Evolutionary conservation across 345 rosid genomes (phyloP).

Genomic region (Eucalyptus erythrocorys): DNA sequence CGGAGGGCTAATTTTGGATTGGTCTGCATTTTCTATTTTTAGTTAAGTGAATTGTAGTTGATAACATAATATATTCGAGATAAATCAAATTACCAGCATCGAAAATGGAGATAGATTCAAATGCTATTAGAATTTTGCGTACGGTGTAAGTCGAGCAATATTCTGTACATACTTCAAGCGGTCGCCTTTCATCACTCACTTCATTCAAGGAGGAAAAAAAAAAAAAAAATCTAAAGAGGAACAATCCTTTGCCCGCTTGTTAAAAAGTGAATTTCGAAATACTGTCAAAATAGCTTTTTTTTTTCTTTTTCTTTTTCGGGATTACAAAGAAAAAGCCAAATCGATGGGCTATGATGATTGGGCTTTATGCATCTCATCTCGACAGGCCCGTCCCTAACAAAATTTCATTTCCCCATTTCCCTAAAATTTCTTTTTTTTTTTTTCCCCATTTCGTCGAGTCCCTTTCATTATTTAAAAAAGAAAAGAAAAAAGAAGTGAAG

Average conservation of each 20-base stretch:
- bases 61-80: not conserved
- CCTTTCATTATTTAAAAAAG: not conserved
- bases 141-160: not conserved
- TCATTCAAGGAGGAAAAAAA: not conserved
- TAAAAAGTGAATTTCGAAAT: not conserved
- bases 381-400: not conserved
- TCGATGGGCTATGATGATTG: not conserved
- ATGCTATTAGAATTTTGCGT: not conserved
- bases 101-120: not conserved
- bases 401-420: not conserved
- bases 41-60: not conserved
- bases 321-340: not conserved
- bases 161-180: not conserved
- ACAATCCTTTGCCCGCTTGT: not conserved
- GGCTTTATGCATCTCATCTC: not conserved
- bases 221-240: not conserved
- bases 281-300: not conserved
- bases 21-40: not conserved
- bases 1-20: not conserved
- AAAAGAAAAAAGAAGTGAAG: not conserved
- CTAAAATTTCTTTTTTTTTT: not conserved
- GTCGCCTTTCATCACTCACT: not conserved
- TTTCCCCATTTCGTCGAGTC: not conserved
- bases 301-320: not conserved
- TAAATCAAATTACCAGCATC: not conserved